Evolutionary conservation across 805 yeast genomes (phyloP).

Genomic region (Starmera caribaea): DNA sequence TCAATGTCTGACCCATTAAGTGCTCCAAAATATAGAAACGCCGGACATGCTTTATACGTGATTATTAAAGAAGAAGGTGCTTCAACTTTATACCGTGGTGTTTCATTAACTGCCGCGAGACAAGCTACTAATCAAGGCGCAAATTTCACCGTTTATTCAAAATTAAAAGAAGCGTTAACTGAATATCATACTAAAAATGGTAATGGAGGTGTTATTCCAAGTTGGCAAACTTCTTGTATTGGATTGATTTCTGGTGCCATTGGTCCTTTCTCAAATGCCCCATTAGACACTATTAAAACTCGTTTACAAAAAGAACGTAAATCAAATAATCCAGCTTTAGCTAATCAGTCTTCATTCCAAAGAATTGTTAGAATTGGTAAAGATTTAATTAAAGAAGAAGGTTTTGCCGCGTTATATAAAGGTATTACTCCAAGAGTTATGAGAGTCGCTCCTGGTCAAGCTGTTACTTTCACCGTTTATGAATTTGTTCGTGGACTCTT

Average conservation of each 20-base stretch:
- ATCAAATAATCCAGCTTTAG: slow-evolving; percentile 25
- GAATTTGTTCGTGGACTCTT: slow-evolving; percentile 72
- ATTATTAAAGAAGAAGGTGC: slow-evolving; percentile 89
- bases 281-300: slow-evolving; percentile 93
- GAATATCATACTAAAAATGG: slow-evolving; percentile 41
- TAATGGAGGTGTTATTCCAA: slow-evolving; percentile 47
- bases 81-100: slow-evolving; percentile 86
- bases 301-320: slow-evolving; percentile 88
- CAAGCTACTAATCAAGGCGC: slow-evolving; percentile 99
- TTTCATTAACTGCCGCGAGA: slow-evolving; percentile 90
- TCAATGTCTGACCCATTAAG: slow-evolving; percentile 73
- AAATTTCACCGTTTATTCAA: slow-evolving; percentile 90
- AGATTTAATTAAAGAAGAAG: slow-evolving; percentile 82
- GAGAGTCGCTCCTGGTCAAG: slow-evolving; percentile 99
- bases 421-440: slow-evolving; percentile 98
- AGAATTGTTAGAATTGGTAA: slow-evolving; percentile 75
- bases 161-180: slow-evolving; percentile 63
- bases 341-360: slow-evolving; percentile 52
- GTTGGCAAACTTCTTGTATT: slow-evolving; percentile 88
- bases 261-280: slow-evolving; percentile 97
- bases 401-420: slow-evolving; percentile 79
- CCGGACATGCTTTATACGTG: slow-evolving; percentile 80
- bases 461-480: slow-evolving; percentile 95
- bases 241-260: slow-evolving; percentile 94
- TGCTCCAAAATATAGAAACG: slow-evolving; percentile 82